Evolutionary conservation across 2,329 filamentous ascomycete genomes (phyloP), one percentile per base, ranked within the genome.

Genomic region (Chrysosphaeria jannelii): DNA sequence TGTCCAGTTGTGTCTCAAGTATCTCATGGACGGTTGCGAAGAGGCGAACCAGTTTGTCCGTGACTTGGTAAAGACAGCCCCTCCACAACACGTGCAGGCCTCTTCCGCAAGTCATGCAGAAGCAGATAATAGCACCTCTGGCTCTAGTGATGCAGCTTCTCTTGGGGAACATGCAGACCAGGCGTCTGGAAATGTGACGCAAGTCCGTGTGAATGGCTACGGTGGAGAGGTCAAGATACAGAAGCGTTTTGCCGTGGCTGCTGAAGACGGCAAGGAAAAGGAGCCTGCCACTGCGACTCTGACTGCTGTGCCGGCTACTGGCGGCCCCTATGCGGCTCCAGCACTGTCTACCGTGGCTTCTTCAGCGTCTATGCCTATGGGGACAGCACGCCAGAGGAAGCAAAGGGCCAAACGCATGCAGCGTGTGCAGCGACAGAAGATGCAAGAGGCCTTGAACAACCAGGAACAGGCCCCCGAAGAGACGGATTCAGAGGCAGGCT

Each of bases 1-100:
- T 31, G 74, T 76, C 3, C 75, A 79, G 23, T 66, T 89, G 39
- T 79, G 72, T 33, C 53, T 88, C n/a, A 79, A 81, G 39, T 88
- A 65, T 57, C 50, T 72, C 5, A 58, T 74, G 45, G 68, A 74
- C 33, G 69, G 68, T 8, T 75, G 66, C 29, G 57, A 66, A 15
- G 66, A 66, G 27, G 74, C 72, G 10, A 68, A 70, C 30, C 53
- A 60, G 15, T 69, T 71, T 34, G 61, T 79, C 24, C 54, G 64
- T 25, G 59, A 66, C 23, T 52, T 75, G 5, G 53, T 60, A 21
- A 39, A 35, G 23, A 27, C 30, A 9, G 24, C 29, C 7, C 33
- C 34, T 5, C 13, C 20, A 13, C 38, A 42, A 39, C n/a, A 35
- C 14, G 23, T 14, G 13, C 19, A 12, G 21, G n/a, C n/a, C n/a